These are phyloP conservation scores for Thelephora terrestris DNA, from an alignment of 1,284 basidiomycete genomes.

Conservation along the genomic window DNA sequence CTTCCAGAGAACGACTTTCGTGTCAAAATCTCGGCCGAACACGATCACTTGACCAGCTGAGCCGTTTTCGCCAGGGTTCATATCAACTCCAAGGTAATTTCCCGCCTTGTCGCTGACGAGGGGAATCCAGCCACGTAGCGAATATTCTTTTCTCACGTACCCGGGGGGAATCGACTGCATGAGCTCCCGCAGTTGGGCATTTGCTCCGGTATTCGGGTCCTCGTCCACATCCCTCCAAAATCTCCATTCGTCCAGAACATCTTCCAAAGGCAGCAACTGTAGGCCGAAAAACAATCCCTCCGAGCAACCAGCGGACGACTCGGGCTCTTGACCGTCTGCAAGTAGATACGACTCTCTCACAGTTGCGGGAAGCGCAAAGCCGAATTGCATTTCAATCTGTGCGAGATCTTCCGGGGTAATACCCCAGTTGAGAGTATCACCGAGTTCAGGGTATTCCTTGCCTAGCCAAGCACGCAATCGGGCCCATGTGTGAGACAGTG, in stretches of 20 bases:
- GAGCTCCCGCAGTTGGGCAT: conserved; percentile 53
- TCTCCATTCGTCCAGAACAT: conserved; percentile 85
- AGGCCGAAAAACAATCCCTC: conserved; percentile 87
- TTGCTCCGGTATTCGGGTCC: conserved; percentile 73
- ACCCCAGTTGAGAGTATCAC: conserved; percentile 85
- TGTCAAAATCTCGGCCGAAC: conserved; percentile 96
- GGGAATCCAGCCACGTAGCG: conserved; percentile 93
- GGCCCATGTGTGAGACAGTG: conserved; percentile 69
- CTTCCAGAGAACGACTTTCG: conserved; percentile 89
- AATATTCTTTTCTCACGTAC: conserved; percentile 90
- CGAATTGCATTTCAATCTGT: conserved; percentile 74
- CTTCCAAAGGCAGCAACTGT: conserved; percentile 76
- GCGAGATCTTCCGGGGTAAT: conserved; percentile 67
- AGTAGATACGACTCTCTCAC: conserved; percentile 78
- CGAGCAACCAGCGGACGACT: conserved; percentile 74
- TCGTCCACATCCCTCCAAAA: conserved; percentile 91
- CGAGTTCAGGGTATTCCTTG: conserved; percentile 81
- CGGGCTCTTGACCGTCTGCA: conserved; percentile 83
- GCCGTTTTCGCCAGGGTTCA: conserved; percentile 77
- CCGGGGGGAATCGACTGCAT: conserved; percentile 88
- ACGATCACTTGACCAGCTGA: conserved; percentile 89
- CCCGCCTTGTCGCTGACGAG: conserved; percentile 89
- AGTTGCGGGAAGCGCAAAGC: conserved; percentile 66
- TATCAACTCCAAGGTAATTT: conserved; percentile 95
- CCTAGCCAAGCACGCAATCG: conserved; percentile 68